Percentiles rank a stretch among this genome's conserved stretches.
Evolutionary conservation across 192 early-diverging fungal species (phyloP).

Genomic region (Powellomyces hirtus): DNA sequence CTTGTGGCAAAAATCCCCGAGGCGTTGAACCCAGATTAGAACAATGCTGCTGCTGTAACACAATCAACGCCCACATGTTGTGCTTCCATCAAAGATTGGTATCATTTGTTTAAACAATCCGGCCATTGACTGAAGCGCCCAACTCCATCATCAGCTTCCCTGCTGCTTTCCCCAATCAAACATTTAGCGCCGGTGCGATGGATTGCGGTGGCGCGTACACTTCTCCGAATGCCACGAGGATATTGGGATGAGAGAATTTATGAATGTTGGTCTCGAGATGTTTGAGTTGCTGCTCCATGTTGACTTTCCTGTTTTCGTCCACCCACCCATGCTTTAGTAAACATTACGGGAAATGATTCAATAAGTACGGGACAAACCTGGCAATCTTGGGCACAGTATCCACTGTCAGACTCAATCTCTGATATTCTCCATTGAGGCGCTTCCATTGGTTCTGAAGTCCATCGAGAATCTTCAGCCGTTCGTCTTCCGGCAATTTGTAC

Average conservation of each 20-base stretch:
- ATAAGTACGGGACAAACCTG: conserved; percentile 34
- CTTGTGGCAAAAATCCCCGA: too few species aligned
- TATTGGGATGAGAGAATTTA: conserved; percentile 54
- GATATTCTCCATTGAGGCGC: conserved; percentile 54
- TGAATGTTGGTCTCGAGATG: conserved; percentile 53
- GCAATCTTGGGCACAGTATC: conserved; percentile 64
- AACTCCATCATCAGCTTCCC: not conserved
- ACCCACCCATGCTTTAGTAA: too few species aligned
- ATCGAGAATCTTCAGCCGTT: conserved; percentile 47
- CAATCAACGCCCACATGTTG: too few species aligned
- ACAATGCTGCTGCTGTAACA: too few species aligned
- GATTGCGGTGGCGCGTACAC: conserved; percentile 19
- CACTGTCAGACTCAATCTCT: conserved; percentile 56
- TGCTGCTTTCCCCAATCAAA: not conserved
- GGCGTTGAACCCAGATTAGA: too few species aligned
- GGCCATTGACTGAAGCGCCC: too few species aligned
- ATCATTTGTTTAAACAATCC: too few species aligned
- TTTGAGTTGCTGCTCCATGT: conserved; percentile 60
- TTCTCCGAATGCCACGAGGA: conserved; percentile 45
- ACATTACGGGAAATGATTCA: too few species aligned
- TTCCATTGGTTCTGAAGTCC: conserved; percentile 53
- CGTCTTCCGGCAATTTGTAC: conserved; percentile 46
- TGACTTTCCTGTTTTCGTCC: conserved; percentile 53
- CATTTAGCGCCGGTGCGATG: not conserved
- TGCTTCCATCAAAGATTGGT: too few species aligned